Evolutionary conservation across 2,329 filamentous ascomycete species (phyloP).

Genomic region (Pseudocercospora pini-densiflorae): DNA sequence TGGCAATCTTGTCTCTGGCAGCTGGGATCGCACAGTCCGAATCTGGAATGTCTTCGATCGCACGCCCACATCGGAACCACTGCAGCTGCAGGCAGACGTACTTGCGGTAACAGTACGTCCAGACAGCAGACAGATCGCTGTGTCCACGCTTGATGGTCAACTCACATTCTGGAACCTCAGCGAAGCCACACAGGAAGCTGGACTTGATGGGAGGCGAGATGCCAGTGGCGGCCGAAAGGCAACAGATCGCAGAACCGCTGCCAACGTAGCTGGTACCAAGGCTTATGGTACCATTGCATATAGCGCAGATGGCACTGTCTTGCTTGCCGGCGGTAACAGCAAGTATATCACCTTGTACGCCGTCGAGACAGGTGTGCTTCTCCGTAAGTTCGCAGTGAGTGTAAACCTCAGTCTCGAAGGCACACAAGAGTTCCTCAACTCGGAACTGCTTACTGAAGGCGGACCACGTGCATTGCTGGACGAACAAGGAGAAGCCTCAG

Average conservation of each 20-base stretch:
- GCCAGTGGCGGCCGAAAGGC: slow-evolving; percentile 90
- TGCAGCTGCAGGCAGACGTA: slow-evolving; percentile 91
- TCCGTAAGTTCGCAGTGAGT: slow-evolving; percentile 95
- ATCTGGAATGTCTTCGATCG: slow-evolving; percentile 96
- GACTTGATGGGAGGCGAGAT: slow-evolving; percentile 87
- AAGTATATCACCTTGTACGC: slow-evolving; percentile 99
- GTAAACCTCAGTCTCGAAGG: slow-evolving; percentile 95
- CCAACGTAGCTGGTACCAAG: slow-evolving; percentile 88
- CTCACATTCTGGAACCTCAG: slow-evolving; percentile 93
- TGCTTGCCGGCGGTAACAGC: slow-evolving; percentile 92
- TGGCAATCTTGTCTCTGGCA: slow-evolving; percentile 81
- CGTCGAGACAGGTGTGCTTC: slow-evolving; percentile 84
- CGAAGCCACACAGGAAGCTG: slow-evolving; percentile 83
- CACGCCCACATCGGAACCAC: slow-evolving; percentile 91
- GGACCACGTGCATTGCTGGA: slow-evolving; percentile 86
- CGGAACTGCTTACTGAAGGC: slow-evolving; percentile 86
- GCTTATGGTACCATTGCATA: slow-evolving; percentile 87
- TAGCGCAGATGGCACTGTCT: slow-evolving; percentile 87
- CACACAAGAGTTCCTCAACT: slow-evolving; percentile 97
- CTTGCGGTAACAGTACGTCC: slow-evolving; percentile 84
- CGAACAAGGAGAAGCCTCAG: slow-evolving; percentile 83
- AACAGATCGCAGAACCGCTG: slow-evolving; percentile 85
- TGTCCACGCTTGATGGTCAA: slow-evolving; percentile 92
- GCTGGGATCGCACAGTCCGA: slow-evolving; percentile 94
- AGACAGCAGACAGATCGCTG: slow-evolving; percentile 87